Evolutionary conservation across 805 yeast species (phyloP), one percentile per base, ranked within the genome.

Genomic region (Crinitomyces ghanaensis): DNA sequence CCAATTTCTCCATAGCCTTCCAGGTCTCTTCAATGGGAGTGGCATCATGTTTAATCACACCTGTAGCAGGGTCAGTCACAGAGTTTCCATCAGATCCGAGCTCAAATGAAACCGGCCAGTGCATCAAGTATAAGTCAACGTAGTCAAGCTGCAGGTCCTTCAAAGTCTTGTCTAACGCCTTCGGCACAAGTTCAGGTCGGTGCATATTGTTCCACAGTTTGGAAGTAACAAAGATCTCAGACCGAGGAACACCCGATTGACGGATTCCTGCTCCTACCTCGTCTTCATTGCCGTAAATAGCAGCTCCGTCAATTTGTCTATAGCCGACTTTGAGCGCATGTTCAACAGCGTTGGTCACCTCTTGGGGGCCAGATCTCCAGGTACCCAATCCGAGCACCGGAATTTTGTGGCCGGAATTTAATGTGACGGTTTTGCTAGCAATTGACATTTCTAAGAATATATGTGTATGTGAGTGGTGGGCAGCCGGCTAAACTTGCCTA

Each of bases 271-370:
- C 59, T 9, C 71, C 72, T n/a, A 66, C 67, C 45, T 68, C 74
- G 14, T 47, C 48, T 47, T 75, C 76, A 50, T 75, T 77, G 4
- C 54, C 48, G 57, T 77, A 77, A 28, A 48, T 51, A 21, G 61
- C 67, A 26, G 84, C 85, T 21, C 70, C 59, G 50, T 77, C 84
- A 37, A 77, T 59, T 51, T 74, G 82, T 44, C 79, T 62, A 51
- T 73, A 75, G 4, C 82, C 82, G n/a, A 36, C 49, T 26, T 53
- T 43, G 41, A 74, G 56, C 7, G 77, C 79, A 18, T 57, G 47
- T 42, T 59, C 59, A 2, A 67, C 68, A 16, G 60, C 50, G 13
- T 45, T 42, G 17, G 42, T 45, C n/a, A 53, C 51, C 32, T 45
- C 45, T 14, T 43, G 33, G 55, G 54, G 46, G 25, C 66, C 56